Evolutionary conservation across 2,329 filamentous ascomycete species (phyloP), one percentile per base, ranked within the genome.

Genomic region (Fusarium kyushuense): DNA sequence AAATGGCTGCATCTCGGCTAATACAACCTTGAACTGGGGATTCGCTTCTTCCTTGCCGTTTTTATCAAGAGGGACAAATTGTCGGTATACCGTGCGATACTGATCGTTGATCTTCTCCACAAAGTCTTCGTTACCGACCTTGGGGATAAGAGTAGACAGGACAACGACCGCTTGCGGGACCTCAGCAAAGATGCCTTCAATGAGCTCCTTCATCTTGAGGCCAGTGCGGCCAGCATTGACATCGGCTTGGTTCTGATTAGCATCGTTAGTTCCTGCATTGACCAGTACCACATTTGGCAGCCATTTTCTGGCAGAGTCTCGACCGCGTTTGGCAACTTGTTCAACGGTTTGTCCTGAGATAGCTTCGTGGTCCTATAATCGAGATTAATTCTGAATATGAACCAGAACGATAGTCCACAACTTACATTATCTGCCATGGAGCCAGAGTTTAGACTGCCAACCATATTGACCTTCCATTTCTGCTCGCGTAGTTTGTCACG

Each of bases 1-100:
- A 9, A 43, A 54, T 29, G 51, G 51, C 19, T 54, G 51, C 51
- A 54, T 54, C 21, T 54, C 51, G 23, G 38, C 51, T 21, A 54
- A 29, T 6, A 54, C 10, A 6, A 54, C 51, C 23, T 54, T 54
- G 23, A 54, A 54, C 29, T 54, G 38, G 16, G 51, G 51, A 21
- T 54, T 43, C 2, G 51, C 3, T 9, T 54, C 51, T 38, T 54
- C 51, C 1, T 54, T 54, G 12, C 51, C 51, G 11, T 54, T 13
- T 6, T 36, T 12, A 10, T 19, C 21, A 14, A 45, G 17, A 27
- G 51, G 51, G 1, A 54, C 51, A 6, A 54, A 54, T 16, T 54
- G 51, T 16, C 40, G 51, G 17, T 54, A 54, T 9, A 54, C n/a
- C 4, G 51, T 54, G 3, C 51, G 40, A 10, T 54, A 54, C 29